phyloP scores from a whole-genome alignment of 1,139 yeast species.

The Ogataea hybrid region DNA sequence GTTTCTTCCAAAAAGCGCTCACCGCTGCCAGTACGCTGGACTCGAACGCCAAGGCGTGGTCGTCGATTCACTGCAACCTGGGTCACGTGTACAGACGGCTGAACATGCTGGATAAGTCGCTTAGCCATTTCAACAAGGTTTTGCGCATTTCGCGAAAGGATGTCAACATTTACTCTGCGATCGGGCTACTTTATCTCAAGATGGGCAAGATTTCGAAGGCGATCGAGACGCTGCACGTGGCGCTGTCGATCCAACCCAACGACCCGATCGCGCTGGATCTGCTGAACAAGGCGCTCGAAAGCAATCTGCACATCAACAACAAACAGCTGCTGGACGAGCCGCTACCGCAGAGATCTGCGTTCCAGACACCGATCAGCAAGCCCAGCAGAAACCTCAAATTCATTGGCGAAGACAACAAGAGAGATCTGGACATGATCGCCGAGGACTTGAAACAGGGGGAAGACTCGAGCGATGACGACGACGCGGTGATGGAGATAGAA shows the following conservation, averaged over 20 bases:
- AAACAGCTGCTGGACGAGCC: slow-evolving; percentile 31
- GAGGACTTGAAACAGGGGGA: slow-evolving; percentile 49
- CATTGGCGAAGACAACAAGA: slow-evolving; percentile 22
- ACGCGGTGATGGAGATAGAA: slow-evolving; percentile 63
- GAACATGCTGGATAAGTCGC: slow-evolving; percentile 61
- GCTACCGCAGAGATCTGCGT: slow-evolving; percentile 14
- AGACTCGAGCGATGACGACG: slow-evolving; percentile 56
- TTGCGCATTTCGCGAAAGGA: slow-evolving; percentile 68
- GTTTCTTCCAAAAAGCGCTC: slow-evolving; percentile 69
- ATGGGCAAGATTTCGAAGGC: slow-evolving; percentile 65
- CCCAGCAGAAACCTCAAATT: slow-evolving; percentile 19
- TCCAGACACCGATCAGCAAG: slow-evolving; percentile 24
- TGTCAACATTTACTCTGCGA: slow-evolving; percentile 74
- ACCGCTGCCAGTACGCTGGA: slow-evolving; percentile 66
- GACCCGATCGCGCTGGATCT: slow-evolving; percentile 87
- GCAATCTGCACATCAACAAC: slow-evolving; percentile 42
- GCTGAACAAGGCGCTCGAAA: slow-evolving; percentile 75
- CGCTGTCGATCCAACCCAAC: slow-evolving; percentile 73
- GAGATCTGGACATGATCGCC: slow-evolving; percentile 38
- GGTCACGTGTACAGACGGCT: slow-evolving; percentile 87
- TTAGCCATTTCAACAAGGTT: slow-evolving; percentile 75
- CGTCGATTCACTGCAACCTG: slow-evolving; percentile 81
- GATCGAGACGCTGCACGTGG: slow-evolving; percentile 74
- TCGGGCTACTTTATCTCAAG: slow-evolving; percentile 79
- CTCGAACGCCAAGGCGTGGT: slow-evolving; percentile 81